These are phyloP conservation scores for Salisapilia sapeloensis DNA, from an alignment of 352 stramenopile genomes.

Conservation along the genomic window DNA sequence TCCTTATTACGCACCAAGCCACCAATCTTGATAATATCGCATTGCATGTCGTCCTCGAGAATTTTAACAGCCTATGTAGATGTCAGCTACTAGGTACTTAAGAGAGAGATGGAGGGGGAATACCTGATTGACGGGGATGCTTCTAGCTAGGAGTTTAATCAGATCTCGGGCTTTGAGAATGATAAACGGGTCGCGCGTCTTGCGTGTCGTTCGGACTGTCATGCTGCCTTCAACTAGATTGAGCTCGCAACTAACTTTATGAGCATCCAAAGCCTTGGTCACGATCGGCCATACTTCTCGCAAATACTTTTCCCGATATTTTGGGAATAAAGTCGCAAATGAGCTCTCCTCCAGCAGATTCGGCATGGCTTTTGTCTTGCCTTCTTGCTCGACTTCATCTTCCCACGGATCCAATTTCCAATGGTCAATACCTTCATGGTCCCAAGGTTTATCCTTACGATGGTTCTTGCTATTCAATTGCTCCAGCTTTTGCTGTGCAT, in stretches of 20 bases:
- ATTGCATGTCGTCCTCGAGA: conserved; percentile 95
- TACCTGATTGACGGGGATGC: conserved; percentile 92
- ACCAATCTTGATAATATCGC: conserved; percentile 99
- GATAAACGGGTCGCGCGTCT: conserved; percentile 95
- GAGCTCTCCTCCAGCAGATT: conserved; percentile 96
- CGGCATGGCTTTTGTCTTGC: conserved; percentile 41
- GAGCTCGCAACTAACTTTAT: conserved; percentile 95
- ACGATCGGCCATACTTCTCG: conserved; percentile 97
- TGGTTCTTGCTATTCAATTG: conserved; percentile 85
- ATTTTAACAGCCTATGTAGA: conserved; percentile 87
- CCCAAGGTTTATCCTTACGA: conserved; percentile 98
- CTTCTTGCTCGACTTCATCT: conserved; percentile 63
- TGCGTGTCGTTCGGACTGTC: conserved; percentile 87
- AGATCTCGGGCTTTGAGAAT: conserved; percentile 98
- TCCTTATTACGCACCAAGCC: conserved; percentile 98
- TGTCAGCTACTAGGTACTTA: not conserved
- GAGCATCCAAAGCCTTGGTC: conserved; percentile 90
- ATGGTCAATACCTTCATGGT: conserved; percentile 96
- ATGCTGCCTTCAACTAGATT: conserved; percentile 95
- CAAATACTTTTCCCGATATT: conserved; percentile 99
- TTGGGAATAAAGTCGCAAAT: conserved; percentile 99
- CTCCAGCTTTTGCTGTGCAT: conserved; percentile 12
- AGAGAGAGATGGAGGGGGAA: not conserved
- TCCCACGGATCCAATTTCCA: conserved; percentile 92
- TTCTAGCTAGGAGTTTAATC: conserved; percentile 96